These are phyloP conservation scores for Plasmodium inui DNA, from an alignment of 169 alveolate genomes.

Conservation along the genomic window DNA sequence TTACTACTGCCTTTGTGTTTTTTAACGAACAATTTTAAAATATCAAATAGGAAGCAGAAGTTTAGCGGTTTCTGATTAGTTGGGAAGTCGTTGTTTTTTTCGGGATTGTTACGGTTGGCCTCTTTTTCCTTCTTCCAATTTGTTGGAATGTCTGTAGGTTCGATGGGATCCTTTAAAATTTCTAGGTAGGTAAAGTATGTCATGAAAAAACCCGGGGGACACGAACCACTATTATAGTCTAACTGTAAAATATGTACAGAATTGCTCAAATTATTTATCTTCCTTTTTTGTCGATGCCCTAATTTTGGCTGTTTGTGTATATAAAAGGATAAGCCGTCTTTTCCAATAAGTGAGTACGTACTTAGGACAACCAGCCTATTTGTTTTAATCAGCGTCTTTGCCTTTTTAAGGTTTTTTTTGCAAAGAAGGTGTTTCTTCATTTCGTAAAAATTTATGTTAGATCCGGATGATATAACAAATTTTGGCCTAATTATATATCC, in stretches of 20 bases:
- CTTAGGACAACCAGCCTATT: constrained; percentile 41
- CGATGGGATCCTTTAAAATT: neutral
- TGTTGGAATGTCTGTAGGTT: neutral
- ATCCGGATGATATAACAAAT: constrained; percentile 66
- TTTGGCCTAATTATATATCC: constrained; percentile 36
- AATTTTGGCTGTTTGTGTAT: constrained; percentile 49
- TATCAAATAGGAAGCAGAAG: constrained; percentile 34
- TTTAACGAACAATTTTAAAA: constrained; percentile 42
- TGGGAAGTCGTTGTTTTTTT: neutral
- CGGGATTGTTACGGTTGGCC: neutral
- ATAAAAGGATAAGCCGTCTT: constrained; percentile 41
- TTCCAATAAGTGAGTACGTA: constrained; percentile 51
- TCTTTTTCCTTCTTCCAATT: neutral
- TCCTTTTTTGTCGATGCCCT: neutral
- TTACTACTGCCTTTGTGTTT: constrained; percentile 4
- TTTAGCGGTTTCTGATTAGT: constrained; percentile 23
- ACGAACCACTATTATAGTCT: constrained; percentile 63
- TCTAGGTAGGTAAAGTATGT: constrained; percentile 60
- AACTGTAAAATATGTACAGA: constrained; percentile 45
- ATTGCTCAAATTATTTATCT: neutral
- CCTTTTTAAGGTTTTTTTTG: constrained; percentile 2
- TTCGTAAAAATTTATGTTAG: constrained; percentile 41
- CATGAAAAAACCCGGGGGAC: constrained; percentile 50
- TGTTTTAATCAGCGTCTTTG: constrained; percentile 6
- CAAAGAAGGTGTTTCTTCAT: constrained; percentile 41